These are phyloP conservation scores for Fusarium protoensiforme DNA, from an alignment of 2,329 filamentous ascomycete species.

Conservation along the genomic window DNA sequence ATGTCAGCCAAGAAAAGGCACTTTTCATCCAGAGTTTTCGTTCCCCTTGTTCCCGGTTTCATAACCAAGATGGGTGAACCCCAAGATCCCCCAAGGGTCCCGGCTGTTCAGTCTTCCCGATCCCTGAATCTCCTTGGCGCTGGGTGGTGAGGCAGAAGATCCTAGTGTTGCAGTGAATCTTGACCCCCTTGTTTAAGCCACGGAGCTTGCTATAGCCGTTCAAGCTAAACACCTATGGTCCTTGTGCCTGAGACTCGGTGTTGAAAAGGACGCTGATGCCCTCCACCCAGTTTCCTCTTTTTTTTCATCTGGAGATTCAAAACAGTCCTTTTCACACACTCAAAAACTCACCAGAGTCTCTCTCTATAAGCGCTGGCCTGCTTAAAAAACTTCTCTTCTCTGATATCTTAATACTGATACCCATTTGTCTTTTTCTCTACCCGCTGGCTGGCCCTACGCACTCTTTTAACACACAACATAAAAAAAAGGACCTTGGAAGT, in stretches of 20 bases:
- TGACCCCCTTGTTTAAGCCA: slow-evolving; percentile 11
- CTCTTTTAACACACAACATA: slow-evolving; percentile 1
- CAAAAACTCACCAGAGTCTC: slow-evolving; percentile 14
- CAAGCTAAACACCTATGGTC: background rate
- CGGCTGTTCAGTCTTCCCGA: slow-evolving; percentile 27
- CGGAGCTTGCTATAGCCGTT: slow-evolving; percentile 29
- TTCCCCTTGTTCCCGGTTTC: background rate
- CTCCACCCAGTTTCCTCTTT: background rate
- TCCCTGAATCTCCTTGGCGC: slow-evolving; percentile 25
- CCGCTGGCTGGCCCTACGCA: slow-evolving; percentile 39
- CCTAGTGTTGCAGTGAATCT: background rate
- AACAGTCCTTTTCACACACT: slow-evolving; percentile 25
- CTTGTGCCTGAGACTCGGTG: background rate
- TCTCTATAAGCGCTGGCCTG: slow-evolving; percentile 38
- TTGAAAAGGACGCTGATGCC: background rate
- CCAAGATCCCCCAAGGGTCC: slow-evolving; percentile 9
- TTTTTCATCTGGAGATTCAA: slow-evolving; percentile 2
- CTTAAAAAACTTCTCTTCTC: slow-evolving; percentile 20
- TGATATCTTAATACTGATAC: background rate
- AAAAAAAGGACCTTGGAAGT: slow-evolving; percentile 26
- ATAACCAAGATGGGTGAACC: slow-evolving; percentile 7
- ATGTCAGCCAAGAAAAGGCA: background rate
- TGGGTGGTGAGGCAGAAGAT: slow-evolving; percentile 15
- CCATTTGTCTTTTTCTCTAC: background rate
- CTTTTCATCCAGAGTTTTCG: background rate